A percentile compares a stretch with the other conserved stretches of the same genome.
Conservation (phyloP, 495 filamentous ascomycete genomes). For the Xanthoparmelia taractica region DNA sequence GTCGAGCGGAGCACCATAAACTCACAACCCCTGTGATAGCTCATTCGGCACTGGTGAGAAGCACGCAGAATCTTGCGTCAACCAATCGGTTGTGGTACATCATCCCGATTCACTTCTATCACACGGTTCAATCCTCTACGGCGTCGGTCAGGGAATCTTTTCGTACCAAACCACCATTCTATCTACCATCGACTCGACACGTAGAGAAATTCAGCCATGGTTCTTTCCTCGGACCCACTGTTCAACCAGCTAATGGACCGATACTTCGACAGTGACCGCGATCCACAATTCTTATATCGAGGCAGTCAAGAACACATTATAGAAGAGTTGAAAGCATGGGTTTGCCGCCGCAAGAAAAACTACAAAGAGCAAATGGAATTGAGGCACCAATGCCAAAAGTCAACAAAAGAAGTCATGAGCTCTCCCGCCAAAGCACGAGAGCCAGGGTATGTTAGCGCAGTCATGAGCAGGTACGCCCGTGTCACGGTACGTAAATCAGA, state of each 20-base stretch:
- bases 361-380: not conserved
- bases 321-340: not conserved
- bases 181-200: no score
- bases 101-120: no score
- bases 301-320: not conserved
- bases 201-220: not conserved
- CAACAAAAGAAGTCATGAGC: not conserved
- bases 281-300: not conserved
- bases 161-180: no score
- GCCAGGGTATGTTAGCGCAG: not conserved
- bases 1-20: no score
- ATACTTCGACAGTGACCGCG: not conserved
- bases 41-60: no score
- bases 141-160: no score
- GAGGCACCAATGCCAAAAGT: not conserved
- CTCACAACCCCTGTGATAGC: no score
- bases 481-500: not conserved
- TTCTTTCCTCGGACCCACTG: not conserved
- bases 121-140: no score
- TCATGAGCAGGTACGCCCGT: no score
- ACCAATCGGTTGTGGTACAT: no score
- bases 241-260: not conserved
- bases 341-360: not conserved
- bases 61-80: no score
- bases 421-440: not conserved